Evolutionary conservation across 139 green algal species (phyloP).

Genomic region (Gonium pectorale): DNA sequence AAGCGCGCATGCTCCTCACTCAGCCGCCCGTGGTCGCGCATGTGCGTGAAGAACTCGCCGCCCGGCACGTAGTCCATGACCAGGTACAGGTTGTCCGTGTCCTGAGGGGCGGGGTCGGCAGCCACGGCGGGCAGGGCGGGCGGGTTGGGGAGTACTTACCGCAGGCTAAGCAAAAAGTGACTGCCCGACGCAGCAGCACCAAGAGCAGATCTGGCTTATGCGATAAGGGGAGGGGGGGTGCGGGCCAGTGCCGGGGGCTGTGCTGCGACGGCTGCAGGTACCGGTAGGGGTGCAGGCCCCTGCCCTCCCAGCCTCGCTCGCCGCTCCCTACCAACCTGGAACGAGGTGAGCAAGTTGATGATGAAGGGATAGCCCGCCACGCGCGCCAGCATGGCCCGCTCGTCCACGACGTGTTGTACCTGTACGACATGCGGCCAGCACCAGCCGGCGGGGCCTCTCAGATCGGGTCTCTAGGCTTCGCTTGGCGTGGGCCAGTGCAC

Average conservation of each 20-base stretch:
- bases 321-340: conserved; percentile 74
- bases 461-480: no score
- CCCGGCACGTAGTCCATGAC: conserved; percentile 87
- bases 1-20: conserved; percentile 80
- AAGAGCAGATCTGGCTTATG: no score
- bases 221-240: no score
- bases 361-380: conserved; percentile 76
- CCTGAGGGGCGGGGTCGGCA: conserved; percentile 21
- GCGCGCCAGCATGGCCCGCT: conserved; percentile 69
- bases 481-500: no score
- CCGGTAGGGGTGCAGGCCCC: no score
- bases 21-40: conserved; percentile 61
- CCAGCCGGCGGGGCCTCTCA: neutral
- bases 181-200: no score
- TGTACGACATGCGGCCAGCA: conserved; percentile 36
- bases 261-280: no score
- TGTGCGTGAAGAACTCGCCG: conserved; percentile 84
- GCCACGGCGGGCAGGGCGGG: no score
- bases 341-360: conserved; percentile 69
- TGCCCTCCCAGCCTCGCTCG: no score
- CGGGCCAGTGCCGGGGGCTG: no score
- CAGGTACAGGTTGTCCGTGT: conserved; percentile 80
- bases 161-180: no score
- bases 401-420: conserved; percentile 79
- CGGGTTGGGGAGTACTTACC: no score